A percentile compares a stretch with the other conserved stretches of the same genome.
phyloP scores from a whole-genome alignment of 768 basidiomycete genomes.

The Suillus hirtellus region DNA sequence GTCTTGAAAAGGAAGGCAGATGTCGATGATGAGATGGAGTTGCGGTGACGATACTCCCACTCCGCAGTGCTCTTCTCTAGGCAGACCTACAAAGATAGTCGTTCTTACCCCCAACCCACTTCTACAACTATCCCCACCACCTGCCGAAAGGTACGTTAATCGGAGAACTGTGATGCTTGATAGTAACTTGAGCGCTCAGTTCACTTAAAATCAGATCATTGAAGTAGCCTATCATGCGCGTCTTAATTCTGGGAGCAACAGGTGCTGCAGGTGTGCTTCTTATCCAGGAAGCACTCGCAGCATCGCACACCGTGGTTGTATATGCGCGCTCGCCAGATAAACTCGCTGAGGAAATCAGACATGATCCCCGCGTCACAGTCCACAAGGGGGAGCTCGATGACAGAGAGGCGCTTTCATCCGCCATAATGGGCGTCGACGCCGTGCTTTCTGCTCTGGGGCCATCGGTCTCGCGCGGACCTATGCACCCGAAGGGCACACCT shows the following conservation, averaged over 20 bases:
- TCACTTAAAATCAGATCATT: slow-evolving; percentile 1
- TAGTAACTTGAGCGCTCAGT: background rate
- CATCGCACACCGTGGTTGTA: slow-evolving; percentile 50
- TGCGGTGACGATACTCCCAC: background rate
- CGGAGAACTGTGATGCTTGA: background rate
- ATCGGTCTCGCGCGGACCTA: slow-evolving; percentile 38
- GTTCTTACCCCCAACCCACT: background rate
- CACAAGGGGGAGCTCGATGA: slow-evolving; percentile 60
- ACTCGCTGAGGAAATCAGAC: slow-evolving; percentile 49
- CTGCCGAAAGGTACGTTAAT: background rate
- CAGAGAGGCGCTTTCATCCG: slow-evolving; percentile 45
- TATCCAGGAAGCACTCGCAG: slow-evolving; percentile 52
- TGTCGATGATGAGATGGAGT: background rate
- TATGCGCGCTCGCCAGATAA: slow-evolving; percentile 68
- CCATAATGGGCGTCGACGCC: slow-evolving; percentile 57
- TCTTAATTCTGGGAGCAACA: slow-evolving; percentile 72
- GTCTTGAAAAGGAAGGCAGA: background rate
- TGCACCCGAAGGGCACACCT: slow-evolving; percentile 50
- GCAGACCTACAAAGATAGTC: background rate
- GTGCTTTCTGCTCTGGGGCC: slow-evolving; percentile 72
- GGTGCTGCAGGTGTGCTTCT: slow-evolving; percentile 60
- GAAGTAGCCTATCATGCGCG: slow-evolving; percentile 37
- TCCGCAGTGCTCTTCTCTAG: background rate
- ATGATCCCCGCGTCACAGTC: slow-evolving; percentile 47
- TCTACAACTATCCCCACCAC: background rate